Conservation (phyloP, 164 flowering plant genomes). For the Dillenia suffruticosa region DNA sequence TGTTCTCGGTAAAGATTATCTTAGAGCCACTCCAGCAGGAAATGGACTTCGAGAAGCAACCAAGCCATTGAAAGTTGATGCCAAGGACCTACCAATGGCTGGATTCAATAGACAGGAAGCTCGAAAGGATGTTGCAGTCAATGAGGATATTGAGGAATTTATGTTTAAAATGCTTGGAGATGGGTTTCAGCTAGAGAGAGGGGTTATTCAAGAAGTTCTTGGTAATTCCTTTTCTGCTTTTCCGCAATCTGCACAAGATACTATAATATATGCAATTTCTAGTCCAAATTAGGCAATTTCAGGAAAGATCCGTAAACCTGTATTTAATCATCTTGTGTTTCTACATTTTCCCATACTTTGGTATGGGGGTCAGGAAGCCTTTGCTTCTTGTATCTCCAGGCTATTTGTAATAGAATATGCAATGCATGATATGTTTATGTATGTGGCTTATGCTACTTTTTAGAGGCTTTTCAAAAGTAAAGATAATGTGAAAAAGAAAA, state of each 20-base stretch:
- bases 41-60: conserved; percentile 18
- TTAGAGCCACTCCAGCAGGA: conserved; percentile 14
- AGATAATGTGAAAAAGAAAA: no score
- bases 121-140: conserved; percentile 5
- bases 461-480: no score
- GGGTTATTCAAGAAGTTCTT: conserved; percentile 45
- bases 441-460: no score
- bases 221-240: conserved; percentile 24
- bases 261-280: no score
- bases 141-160: conserved; percentile 48
- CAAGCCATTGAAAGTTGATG: conserved; percentile 42
- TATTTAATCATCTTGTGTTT: no score
- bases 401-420: no score
- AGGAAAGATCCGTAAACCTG: no score
- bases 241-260: background rate
- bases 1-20: conserved; percentile 42
- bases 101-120: conserved; percentile 13
- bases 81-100: conserved; percentile 14
- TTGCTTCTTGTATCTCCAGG: no score
- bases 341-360: no score
- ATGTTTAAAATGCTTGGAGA: conserved; percentile 54
- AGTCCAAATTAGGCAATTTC: no score
- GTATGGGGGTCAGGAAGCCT: no score
- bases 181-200: conserved; percentile 48
- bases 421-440: no score